Conservation (phyloP, 164 flowering plant genomes). For the Dillenia turbinata region DNA sequence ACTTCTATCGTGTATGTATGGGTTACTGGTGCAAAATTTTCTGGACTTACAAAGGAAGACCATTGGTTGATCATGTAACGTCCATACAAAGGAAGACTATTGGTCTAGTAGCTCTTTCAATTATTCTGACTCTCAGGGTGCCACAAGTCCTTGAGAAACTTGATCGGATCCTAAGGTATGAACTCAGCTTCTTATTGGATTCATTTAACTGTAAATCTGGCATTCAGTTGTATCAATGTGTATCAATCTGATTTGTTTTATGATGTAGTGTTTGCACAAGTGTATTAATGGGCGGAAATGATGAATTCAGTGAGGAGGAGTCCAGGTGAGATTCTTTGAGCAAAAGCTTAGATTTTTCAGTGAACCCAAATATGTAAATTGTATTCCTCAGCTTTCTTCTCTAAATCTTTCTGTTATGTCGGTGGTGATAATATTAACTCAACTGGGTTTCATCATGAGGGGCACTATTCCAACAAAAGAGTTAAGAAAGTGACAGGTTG, state of each 20-base stretch:
- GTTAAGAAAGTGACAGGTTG: conserved; percentile 76
- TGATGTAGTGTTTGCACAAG: conserved; percentile 76
- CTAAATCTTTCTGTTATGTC: not conserved
- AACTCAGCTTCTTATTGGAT: not conserved
- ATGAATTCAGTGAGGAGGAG: conserved; percentile 63
- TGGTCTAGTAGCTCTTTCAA: conserved; percentile 86
- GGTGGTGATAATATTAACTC: conserved; percentile 59
- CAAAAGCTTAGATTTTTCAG: not conserved
- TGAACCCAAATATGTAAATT: not conserved
- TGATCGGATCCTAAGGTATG: conserved; percentile 86
- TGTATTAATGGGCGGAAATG: conserved; percentile 69
- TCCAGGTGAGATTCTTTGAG: conserved; percentile 51
- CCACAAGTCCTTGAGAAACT: conserved; percentile 93
- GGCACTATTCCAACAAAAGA: conserved; percentile 57
- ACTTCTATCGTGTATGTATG: too few relatives aligned
- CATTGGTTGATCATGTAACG: conserved; percentile 68
- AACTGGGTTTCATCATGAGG: conserved; percentile 29
- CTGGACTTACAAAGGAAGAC: not conserved
- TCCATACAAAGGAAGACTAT: conserved; percentile 62
- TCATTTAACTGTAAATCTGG: too few relatives aligned
- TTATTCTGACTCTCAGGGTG: conserved; percentile 65
- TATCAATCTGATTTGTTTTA: conserved; percentile 1
- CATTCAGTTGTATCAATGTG: too few relatives aligned
- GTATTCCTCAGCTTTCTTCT: not conserved
- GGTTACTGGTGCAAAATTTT: too few relatives aligned